Evolutionary conservation across 202 grass and related monocot genomes (phyloP).

Genomic region (Panicum hallii): DNA sequence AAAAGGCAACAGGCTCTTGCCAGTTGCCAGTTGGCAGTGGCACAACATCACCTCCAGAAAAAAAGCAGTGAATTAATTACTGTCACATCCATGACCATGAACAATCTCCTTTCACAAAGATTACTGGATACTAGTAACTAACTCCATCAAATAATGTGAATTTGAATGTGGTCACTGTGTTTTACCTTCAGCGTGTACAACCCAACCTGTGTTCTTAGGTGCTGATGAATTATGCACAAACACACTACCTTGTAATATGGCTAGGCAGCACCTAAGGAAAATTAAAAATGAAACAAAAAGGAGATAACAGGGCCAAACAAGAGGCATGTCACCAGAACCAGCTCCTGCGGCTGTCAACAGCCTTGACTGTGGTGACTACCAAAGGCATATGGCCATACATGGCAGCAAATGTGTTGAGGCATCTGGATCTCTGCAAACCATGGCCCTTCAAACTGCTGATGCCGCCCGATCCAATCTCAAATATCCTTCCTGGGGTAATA

Average conservation of each 20-base stretch:
- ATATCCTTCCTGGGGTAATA: conserved; percentile 73
- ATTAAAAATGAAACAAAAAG: neutral
- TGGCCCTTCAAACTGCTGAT: conserved; percentile 90
- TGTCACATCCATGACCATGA: neutral
- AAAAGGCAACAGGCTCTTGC: neutral
- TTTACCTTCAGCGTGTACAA: conserved; percentile 18
- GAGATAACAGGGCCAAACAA: neutral
- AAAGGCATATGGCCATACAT: conserved; percentile 90
- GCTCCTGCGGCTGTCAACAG: conserved; percentile 69
- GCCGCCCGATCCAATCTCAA: conserved; percentile 86
- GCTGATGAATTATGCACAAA: conserved; percentile 48
- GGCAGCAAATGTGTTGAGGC: conserved; percentile 71
- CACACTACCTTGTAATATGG: conserved; percentile 38
- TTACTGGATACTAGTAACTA: neutral
- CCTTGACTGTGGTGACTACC: conserved; percentile 75
- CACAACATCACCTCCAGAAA: neutral
- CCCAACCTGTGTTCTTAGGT: conserved; percentile 24
- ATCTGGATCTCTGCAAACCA: conserved; percentile 62
- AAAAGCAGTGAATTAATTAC: neutral
- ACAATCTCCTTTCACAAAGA: neutral
- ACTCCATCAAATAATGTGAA: neutral
- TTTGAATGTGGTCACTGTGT: neutral
- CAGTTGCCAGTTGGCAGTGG: too few relatives aligned
- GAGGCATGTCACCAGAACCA: conserved; percentile 79
- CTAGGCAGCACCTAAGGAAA: conserved; percentile 37